Conservation (phyloP, 352 stramenopile species). For the Phytophthora pluvialis region DNA sequence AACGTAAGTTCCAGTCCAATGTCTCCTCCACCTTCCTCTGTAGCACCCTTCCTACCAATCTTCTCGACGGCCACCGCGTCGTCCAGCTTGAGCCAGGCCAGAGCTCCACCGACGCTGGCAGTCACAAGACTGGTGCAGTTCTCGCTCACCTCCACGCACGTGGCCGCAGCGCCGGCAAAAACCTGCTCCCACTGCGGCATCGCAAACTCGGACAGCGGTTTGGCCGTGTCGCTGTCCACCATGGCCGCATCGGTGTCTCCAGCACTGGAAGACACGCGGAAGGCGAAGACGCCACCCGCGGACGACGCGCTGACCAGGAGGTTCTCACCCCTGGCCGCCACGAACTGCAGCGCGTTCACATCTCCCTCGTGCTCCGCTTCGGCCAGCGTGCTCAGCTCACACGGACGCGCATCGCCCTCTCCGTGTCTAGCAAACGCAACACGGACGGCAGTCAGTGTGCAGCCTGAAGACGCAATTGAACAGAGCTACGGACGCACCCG, state of each 20-base stretch:
- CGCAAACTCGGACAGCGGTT: conserved; percentile 24
- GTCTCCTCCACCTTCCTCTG: neutral
- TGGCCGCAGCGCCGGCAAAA: conserved; percentile 47
- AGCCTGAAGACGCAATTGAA: neutral
- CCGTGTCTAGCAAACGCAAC: conserved; percentile 18
- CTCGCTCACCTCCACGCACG: conserved; percentile 65
- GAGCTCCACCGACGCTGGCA: conserved; percentile 54
- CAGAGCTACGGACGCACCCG: conserved; percentile 26
- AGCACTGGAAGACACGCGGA: conserved; percentile 39
- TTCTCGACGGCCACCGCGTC: conserved; percentile 52
- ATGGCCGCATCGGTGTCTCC: conserved; percentile 26
- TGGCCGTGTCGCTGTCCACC: conserved; percentile 11
- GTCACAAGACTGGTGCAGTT: conserved; percentile 55
- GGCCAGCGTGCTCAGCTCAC: conserved; percentile 54
- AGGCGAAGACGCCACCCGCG: conserved; percentile 53
- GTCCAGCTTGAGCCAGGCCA: conserved; percentile 78
- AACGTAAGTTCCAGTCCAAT: neutral
- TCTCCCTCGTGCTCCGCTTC: conserved; percentile 60
- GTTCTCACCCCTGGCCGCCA: conserved; percentile 47
- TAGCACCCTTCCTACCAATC: conserved; percentile 43
- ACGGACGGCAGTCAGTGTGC: conserved; percentile 1
- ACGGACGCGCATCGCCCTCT: conserved; percentile 25
- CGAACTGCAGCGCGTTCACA: conserved; percentile 70
- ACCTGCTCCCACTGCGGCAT: conserved; percentile 72
- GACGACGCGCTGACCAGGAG: conserved; percentile 71